Conservation (phyloP, 2,329 filamentous ascomycete genomes). For the Clonostachys byssicola region DNA sequence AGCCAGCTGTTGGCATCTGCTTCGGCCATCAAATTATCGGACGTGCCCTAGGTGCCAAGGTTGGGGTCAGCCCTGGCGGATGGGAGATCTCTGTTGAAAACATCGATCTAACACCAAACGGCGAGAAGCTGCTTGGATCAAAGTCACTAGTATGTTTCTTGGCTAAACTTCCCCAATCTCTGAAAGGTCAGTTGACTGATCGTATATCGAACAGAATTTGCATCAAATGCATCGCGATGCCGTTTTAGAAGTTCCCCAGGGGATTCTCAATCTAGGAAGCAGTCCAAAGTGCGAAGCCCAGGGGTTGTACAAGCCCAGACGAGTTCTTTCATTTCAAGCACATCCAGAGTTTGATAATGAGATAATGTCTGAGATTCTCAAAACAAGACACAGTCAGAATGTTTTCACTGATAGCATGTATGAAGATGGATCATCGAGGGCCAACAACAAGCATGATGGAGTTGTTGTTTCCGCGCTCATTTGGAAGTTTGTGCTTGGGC, state of each 20-base stretch:
- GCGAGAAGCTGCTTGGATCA: slow-evolving; percentile 1
- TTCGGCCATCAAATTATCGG: slow-evolving; percentile 45
- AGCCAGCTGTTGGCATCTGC: slow-evolving; percentile 39
- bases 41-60: slow-evolving; percentile 29
- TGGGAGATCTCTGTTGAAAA: slow-evolving; percentile 26
- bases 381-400: slow-evolving; percentile 14
- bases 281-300: slow-evolving; percentile 35
- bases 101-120: slow-evolving; percentile 1
- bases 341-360: slow-evolving; percentile 39
- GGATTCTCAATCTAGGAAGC: slow-evolving; percentile 31
- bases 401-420: slow-evolving; percentile 5
- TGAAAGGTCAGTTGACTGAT: too few relatives aligned
- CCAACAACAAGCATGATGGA: slow-evolving; percentile 17
- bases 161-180: too few relatives aligned
- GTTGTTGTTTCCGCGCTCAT: slow-evolving; percentile 15
- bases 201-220: slow-evolving; percentile 18
- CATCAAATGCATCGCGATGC: slow-evolving; percentile 46
- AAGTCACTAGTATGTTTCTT: neutral
- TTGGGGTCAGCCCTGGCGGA: slow-evolving; percentile 29
- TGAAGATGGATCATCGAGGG: slow-evolving; percentile 11
- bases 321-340: slow-evolving; percentile 37
- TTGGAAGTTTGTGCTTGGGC: slow-evolving; percentile 13
- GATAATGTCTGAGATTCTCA: slow-evolving; percentile 30
- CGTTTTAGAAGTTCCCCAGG: slow-evolving; percentile 30
- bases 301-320: slow-evolving; percentile 31